These are phyloP conservation scores for Pelargonium nanum DNA, from an alignment of 345 rosid species.

Conservation along the genomic window DNA sequence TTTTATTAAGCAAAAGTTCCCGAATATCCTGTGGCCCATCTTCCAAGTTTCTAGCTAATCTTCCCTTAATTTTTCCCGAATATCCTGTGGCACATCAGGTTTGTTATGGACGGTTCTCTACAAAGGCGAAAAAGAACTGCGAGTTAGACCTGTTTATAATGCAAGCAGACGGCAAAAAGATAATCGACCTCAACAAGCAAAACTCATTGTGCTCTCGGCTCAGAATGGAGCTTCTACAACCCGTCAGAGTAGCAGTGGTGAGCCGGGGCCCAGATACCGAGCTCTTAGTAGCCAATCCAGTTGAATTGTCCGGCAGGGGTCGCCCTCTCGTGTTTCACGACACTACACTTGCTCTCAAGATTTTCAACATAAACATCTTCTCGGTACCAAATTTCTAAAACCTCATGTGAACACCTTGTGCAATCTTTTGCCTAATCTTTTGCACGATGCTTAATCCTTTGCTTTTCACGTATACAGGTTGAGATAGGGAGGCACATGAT, in stretches of 20 bases:
- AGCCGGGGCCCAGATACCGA: conserved; percentile 60
- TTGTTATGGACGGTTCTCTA: conserved; percentile 56
- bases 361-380: conserved; percentile 32
- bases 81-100: no score
- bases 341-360: conserved; percentile 49
- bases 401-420: background rate
- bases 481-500: conserved; percentile 57
- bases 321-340: conserved; percentile 64
- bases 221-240: conserved; percentile 48
- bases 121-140: conserved; percentile 28
- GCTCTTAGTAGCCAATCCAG: conserved; percentile 69
- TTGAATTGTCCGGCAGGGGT: conserved; percentile 58
- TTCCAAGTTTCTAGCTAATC: no score
- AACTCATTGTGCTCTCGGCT: conserved; percentile 48
- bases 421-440: background rate
- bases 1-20: background rate
- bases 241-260: conserved; percentile 48
- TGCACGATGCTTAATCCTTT: background rate
- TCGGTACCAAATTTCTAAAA: conserved; percentile 30
- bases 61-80: no score
- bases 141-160: conserved; percentile 55
- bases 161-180: conserved; percentile 56
- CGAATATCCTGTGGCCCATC: no score
- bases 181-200: conserved; percentile 46
- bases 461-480: conserved; percentile 25